Evolutionary conservation across 2,329 filamentous ascomycete genomes (phyloP), one percentile per base, ranked within the genome.

Genomic region (Ascochyta lentis): DNA sequence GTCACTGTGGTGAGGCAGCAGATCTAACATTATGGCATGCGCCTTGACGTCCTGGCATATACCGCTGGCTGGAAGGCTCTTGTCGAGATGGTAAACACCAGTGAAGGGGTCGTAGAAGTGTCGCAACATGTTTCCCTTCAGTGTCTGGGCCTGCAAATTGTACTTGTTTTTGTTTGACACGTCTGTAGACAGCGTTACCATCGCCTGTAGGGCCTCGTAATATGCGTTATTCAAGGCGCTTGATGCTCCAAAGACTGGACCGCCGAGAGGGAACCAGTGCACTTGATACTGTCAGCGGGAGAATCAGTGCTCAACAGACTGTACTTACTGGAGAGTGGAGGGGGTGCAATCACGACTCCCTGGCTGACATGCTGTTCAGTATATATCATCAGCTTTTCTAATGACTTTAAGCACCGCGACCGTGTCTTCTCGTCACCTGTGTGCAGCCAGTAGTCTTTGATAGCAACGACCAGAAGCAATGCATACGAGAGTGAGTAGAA

Each of bases 241-340:
- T 12, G 55, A 58, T 6, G 49, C 29, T 6, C 55, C 55, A 37
- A 58, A 58, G 7, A 58, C 46, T 2, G 55, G 55, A 10, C 55
- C 55, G 16, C 55, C 55, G 27, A 58, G 50, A 12, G 55, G 55
- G 16, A 58, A 58, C 55, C 49, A 58, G 29, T 54, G 49, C 55
- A 58, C 43, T 39, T 12, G 5, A 13, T 5, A 9, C 0, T 3
- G n/a, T 42, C 8, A 44, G 40, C 19, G 5, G 6, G 4, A 0
- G 3, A 10, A 16, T 2, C 7, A 3, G 1, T 16, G 3, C 15
- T 31, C 4, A 15, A 16, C 7, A 24, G 13, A 10, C 3, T 10
- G 3, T 29, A 51, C 53, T 46, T 16, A 51, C 49, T 51, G 9
- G 55, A 58, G 3, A 58, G 27, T 12, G 49, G 46, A 6, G 55